Percentiles rank a stretch among this genome's conserved stretches.
These are phyloP conservation scores for Suhomyces kunorum DNA, from an alignment of 1,139 yeast genomes.

Conservation along the genomic window DNA sequence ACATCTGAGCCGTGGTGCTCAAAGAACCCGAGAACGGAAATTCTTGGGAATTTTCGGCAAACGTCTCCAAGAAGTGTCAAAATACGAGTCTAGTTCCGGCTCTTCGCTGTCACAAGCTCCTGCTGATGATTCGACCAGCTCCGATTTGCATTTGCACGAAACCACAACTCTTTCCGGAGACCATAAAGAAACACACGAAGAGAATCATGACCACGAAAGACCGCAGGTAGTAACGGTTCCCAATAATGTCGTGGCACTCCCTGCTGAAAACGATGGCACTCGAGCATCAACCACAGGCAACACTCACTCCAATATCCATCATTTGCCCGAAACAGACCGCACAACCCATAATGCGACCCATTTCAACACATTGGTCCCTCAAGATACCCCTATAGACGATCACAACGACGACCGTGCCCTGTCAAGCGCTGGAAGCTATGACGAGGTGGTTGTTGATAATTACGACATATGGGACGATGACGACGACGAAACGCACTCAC, in stretches of 20 bases:
- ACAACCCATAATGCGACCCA: neutral
- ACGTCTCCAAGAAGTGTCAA: neutral
- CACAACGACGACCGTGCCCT: neutral
- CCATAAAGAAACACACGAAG: slow-evolving; percentile 2
- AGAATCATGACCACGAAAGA: slow-evolving; percentile 11
- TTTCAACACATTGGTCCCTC: too few species aligned
- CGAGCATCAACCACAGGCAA: neutral
- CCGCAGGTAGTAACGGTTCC: slow-evolving; percentile 4
- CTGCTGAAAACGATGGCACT: neutral
- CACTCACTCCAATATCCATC: neutral
- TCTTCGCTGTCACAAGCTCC: slow-evolving; percentile 3
- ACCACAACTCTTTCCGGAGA: slow-evolving; percentile 7
- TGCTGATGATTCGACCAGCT: slow-evolving; percentile 2
- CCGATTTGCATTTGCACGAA: slow-evolving; percentile 7
- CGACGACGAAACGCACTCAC: slow-evolving; percentile 10
- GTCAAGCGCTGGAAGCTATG: slow-evolving; percentile 20
- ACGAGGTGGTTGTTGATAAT: slow-evolving; percentile 31
- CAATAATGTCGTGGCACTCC: slow-evolving; percentile 5
- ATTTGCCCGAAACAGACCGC: neutral
- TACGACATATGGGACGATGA: slow-evolving; percentile 32
- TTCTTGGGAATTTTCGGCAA: slow-evolving; percentile 1
- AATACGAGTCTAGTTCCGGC: slow-evolving; percentile 3
- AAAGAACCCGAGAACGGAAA: neutral
- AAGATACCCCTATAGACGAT: neutral
- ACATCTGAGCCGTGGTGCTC: slow-evolving; percentile 8